A percentile compares a stretch with the other conserved stretches of the same genome.
Evolutionary conservation across 2,329 filamentous ascomycete genomes (phyloP).

Genomic region (Trichoderma arundinaceum): DNA sequence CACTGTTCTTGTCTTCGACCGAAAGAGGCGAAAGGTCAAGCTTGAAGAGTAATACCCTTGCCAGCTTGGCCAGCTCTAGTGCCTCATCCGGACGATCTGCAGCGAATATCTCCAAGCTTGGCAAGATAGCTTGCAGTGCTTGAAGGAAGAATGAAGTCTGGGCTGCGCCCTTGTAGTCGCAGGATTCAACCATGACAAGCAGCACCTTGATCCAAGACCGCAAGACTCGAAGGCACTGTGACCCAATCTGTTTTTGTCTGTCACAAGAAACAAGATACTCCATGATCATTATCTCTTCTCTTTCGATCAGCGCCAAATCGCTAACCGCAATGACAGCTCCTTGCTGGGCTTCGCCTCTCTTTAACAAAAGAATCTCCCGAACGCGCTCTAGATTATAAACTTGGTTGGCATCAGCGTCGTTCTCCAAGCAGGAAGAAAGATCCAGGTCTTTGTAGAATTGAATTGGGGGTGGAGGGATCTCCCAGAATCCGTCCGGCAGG

Average conservation of each 20-base stretch:
- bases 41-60: slow-evolving; percentile 73
- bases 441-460: slow-evolving; percentile 70
- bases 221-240: slow-evolving; percentile 69
- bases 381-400: slow-evolving; percentile 74
- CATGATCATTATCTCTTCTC: slow-evolving; percentile 65
- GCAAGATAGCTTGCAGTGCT: slow-evolving; percentile 83
- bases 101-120: slow-evolving; percentile 81
- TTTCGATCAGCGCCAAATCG: slow-evolving; percentile 57
- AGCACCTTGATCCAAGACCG: slow-evolving; percentile 85
- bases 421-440: slow-evolving; percentile 66
- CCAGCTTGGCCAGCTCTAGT: slow-evolving; percentile 76
- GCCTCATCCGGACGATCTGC: slow-evolving; percentile 72
- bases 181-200: slow-evolving; percentile 80
- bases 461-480: slow-evolving; percentile 58
- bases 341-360: slow-evolving; percentile 64
- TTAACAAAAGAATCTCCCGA: slow-evolving; percentile 74
- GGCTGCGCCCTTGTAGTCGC: slow-evolving; percentile 75
- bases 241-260: slow-evolving; percentile 62
- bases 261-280: slow-evolving; percentile 69
- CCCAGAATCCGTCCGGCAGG: slow-evolving; percentile 57
- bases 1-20: slow-evolving; percentile 51
- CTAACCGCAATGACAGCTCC: slow-evolving; percentile 57
- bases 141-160: slow-evolving; percentile 83
- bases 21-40: slow-evolving; percentile 61
- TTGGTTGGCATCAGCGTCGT: slow-evolving; percentile 60